Base-by-base conservation (phyloP, 2,329 filamentous ascomycete genomes). In the Talaromyces sp. region DNA sequence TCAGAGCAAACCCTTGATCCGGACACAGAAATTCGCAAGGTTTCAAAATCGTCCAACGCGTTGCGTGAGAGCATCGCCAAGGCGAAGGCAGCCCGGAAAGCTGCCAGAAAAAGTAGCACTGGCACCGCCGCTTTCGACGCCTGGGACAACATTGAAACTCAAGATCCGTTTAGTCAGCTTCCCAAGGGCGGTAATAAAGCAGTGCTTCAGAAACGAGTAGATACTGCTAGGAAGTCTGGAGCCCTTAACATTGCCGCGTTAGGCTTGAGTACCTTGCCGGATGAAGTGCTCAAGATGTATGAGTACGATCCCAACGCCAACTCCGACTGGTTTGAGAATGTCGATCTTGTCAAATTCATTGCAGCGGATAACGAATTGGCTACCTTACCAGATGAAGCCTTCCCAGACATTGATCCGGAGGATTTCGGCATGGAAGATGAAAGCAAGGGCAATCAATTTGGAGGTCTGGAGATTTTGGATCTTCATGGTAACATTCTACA, bases 1-100 rank as follows among this genome's bases (percentile, higher is more conserved):
- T 72, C 70, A 19, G 75, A 77, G 27, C 70, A 71, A n/a, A 66
- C 70, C n/a, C 67, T 70, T 11, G 74, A 76, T 56, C 68, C 72
- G 33, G 73, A 75, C 52, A 60, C 61, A 24, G 78, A 80, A 65
- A 72, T 76, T 14, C 74, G 77, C 41, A 84, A 81, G 65, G 76
- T 76, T 0, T 78, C 81, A 6, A 95, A 91, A 71, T 93, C 93
- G 0, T 97, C 94, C 0, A 82, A 85, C 16, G 89, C 93, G 0
- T 79, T 99, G 14, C 87, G 95, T 39, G 92, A 97, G 60, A 93
- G 95, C 62, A 97, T 98, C 68, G 92, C 93, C 43, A 94, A 93
- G 71, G 94, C 95, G 0, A 96, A 94, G 74, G 93, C 93, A 2
- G 91, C 92, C 2, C 90, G 87, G 64, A 85, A 87, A 67, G 88